Conservation (phyloP, 768 basidiomycete genomes). For the Kwoniella pini region DNA sequence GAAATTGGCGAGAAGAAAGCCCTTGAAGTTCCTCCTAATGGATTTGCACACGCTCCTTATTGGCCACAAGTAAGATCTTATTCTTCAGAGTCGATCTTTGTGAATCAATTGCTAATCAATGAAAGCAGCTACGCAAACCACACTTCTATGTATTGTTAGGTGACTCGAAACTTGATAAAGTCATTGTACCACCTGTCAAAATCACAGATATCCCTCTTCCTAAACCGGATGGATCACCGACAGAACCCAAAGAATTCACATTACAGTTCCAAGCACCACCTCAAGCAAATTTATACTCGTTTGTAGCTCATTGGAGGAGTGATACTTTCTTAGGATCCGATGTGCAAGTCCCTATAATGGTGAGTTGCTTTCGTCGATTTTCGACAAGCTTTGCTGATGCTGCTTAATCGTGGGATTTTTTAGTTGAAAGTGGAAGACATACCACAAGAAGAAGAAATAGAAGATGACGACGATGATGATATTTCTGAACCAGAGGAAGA, state of each 20-base stretch:
- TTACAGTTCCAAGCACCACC: conserved; percentile 94
- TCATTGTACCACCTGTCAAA: conserved; percentile 83
- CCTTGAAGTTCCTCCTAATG: conserved; percentile 57
- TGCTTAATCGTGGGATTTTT: not conserved
- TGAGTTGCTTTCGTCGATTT: conserved; percentile 56
- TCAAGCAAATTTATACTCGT: conserved; percentile 76
- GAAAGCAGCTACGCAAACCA: conserved; percentile 74
- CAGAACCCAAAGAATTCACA: conserved; percentile 62
- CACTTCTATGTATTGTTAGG: conserved; percentile 89
- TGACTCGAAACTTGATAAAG: conserved; percentile 77
- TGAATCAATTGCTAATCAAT: not conserved
- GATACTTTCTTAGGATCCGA: conserved; percentile 89
- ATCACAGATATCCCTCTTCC: conserved; percentile 72
- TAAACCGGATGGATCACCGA: conserved; percentile 18
- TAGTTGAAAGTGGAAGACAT: conserved; percentile 83
- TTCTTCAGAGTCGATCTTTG: conserved; percentile 64
- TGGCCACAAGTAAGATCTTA: conserved; percentile 75
- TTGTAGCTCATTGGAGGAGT: conserved; percentile 81
- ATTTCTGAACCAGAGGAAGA: conserved; percentile 99
- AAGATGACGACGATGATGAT: conserved; percentile 78
- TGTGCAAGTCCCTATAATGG: conserved; percentile 67
- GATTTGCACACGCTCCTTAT: conserved; percentile 82
- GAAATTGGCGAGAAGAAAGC: conserved; percentile 67
- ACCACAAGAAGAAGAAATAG: conserved; percentile 59
- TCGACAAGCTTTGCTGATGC: too few relatives aligned